Evolutionary conservation across 495 filamentous ascomycete genomes (phyloP), one percentile per base, ranked within the genome.

Genomic region (Pseudotulostoma volvatum): DNA sequence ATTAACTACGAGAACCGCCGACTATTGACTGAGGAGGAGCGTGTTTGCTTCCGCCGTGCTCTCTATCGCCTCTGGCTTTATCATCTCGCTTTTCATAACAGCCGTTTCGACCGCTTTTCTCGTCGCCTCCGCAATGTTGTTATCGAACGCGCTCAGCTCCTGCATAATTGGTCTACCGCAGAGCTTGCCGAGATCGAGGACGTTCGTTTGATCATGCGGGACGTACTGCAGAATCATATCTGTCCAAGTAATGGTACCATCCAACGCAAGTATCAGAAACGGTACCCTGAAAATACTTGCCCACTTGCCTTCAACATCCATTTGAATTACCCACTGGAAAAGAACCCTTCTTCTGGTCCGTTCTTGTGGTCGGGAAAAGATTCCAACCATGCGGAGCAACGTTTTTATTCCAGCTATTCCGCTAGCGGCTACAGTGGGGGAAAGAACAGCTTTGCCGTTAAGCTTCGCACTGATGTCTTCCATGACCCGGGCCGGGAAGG

Each of bases 21-120:
- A 9, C 63, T 72, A 3, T 62, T 88, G 7, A 67, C 51, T 0
- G 35, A 43, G 1, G 41, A 63, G 9, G 83, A 86, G 51, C 61
- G 68, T 14, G 57, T 61, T 17, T 64, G 70, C 3, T 42, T 85
- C n/a, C 71, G 81, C 3, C 66, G 67, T 31, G 79, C 75, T 1
- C 50, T 85, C 39, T 86, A 81, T 48, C 65, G 72, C 1, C 67
- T 81, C 53, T 84, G 81, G 81, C 60, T 76, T 9, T 79, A 73
- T 48, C 50, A 60, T 32, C 59, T 56, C 11, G 74, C 73, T 13
- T 77, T 77, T 51, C 70, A 77, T 46, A 68, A 55, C 35, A 50
- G 45, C 9, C 36, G 46, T 18, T 58, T 68, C 43, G 49, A 67
- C 17, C 67, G 73, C 9, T 57, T 63, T 21, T 50, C 52, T n/a